Evolutionary conservation across 306 rosid species (phyloP).

Genomic region (Trifolium pratense): DNA sequence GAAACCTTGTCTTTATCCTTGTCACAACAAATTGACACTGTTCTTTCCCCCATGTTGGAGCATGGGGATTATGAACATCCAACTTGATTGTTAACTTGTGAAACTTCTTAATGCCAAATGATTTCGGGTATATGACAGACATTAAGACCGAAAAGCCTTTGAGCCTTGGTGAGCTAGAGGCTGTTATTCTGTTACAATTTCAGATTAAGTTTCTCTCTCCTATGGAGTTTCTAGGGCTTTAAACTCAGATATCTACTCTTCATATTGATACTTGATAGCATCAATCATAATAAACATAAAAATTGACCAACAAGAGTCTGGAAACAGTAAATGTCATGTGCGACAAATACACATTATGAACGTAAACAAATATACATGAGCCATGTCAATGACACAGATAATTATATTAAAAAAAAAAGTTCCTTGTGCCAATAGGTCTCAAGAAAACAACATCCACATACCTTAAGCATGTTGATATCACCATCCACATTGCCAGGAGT

Average conservation of each 20-base stretch:
- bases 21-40: slow-evolving; percentile 2
- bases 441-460: slow-evolving; percentile 38
- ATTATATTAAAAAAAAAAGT: slow-evolving; percentile 27
- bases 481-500: slow-evolving; percentile 70
- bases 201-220: not conserved
- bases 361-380: slow-evolving; percentile 17
- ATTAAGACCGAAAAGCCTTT: not conserved
- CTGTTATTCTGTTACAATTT: not conserved
- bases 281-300: slow-evolving; percentile 29
- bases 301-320: slow-evolving; percentile 28
- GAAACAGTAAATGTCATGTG: slow-evolving; percentile 11
- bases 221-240: not conserved
- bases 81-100: not conserved
- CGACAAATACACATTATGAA: slow-evolving; percentile 4
- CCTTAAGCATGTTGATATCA: slow-evolving; percentile 79
- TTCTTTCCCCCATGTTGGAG: not conserved
- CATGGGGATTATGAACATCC: not conserved
- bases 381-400: slow-evolving; percentile 25
- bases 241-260: not conserved
- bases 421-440: slow-evolving; percentile 28
- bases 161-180: not conserved
- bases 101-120: not conserved
- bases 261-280: not conserved
- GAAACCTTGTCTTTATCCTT: not conserved
- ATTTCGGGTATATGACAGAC: not conserved